These are phyloP conservation scores for Aegilops umbellulata DNA, from an alignment of 176 grass and related monocot genomes.

Conservation along the genomic window DNA sequence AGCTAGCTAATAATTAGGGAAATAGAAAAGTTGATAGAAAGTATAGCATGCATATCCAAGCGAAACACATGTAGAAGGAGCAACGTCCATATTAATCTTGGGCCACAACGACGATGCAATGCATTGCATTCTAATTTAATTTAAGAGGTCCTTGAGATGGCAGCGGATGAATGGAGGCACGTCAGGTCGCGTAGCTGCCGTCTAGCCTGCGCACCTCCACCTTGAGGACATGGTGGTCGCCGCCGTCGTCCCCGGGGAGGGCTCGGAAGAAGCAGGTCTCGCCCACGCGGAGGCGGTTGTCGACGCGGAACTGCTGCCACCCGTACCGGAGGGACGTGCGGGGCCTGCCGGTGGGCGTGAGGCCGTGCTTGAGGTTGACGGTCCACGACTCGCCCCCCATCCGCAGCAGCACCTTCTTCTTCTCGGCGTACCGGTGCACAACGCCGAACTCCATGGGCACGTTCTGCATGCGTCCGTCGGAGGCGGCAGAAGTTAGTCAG, in stretches of 20 bases:
- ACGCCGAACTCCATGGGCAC: constrained; percentile 37
- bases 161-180: too few relatives aligned
- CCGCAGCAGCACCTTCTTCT: constrained; percentile 19
- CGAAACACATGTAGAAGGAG: too few relatives aligned
- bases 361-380: constrained; percentile 37
- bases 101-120: too few relatives aligned
- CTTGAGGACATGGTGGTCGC: constrained; percentile 31
- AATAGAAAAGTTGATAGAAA: too few relatives aligned
- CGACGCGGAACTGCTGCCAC: constrained; percentile 36
- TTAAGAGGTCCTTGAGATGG: too few relatives aligned
- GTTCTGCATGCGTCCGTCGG: constrained; percentile 1
- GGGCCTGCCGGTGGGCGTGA: not conserved
- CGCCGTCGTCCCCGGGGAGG: not conserved
- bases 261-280: constrained; percentile 38
- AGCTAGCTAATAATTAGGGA: too few relatives aligned
- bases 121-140: too few relatives aligned
- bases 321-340: constrained; percentile 33
- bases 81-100: too few relatives aligned
- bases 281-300: constrained; percentile 37
- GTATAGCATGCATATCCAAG: too few relatives aligned
- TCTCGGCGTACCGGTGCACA: constrained; percentile 31
- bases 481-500: too few relatives aligned
- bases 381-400: constrained; percentile 22
- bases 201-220: constrained; percentile 32
- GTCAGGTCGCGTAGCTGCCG: constrained; percentile 14